Conservation (phyloP, 2,329 filamentous ascomycete genomes). For the Phoma sp. region DNA sequence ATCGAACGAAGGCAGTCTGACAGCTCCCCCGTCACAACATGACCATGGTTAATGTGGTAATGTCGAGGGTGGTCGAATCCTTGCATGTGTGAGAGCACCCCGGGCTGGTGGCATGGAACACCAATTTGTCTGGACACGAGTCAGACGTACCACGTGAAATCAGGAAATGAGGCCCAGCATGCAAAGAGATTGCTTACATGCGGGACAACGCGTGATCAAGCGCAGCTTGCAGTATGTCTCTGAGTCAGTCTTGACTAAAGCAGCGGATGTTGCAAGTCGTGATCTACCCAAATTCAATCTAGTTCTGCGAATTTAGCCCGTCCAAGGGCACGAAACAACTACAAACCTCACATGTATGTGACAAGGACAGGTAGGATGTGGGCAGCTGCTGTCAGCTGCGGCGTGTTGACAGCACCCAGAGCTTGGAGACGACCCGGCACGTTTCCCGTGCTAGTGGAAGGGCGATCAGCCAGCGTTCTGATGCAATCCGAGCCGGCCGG, state of each 20-base stretch:
- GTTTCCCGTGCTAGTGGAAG: constrained; percentile 7
- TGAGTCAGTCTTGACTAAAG: constrained; percentile 10
- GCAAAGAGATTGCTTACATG: constrained; percentile 1
- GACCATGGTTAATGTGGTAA: constrained; percentile 3
- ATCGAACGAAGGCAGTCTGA: not conserved
- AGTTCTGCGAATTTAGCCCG: not conserved
- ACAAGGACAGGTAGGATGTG: constrained; percentile 1
- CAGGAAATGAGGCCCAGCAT: not conserved
- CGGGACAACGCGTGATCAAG: constrained; percentile 2
- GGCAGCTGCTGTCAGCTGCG: constrained; percentile 13
- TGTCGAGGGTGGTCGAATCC: constrained; percentile 1
- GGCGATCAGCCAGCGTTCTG: constrained; percentile 3
- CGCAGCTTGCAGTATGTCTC: constrained; percentile 1
- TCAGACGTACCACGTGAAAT: constrained; percentile 2
- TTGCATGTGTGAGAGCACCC: constrained; percentile 4
- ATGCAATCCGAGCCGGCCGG: constrained; percentile 5
- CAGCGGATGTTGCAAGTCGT: constrained; percentile 3
- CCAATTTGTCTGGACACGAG: constrained; percentile 10
- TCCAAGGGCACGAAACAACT: not conserved
- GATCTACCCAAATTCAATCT: not conserved
- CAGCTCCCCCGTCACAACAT: constrained; percentile 2
- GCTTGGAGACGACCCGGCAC: constrained; percentile 15
- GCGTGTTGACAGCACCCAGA: constrained; percentile 9
- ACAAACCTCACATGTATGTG: not conserved
- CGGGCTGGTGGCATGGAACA: constrained; percentile 3